Evolutionary conservation across 305 asterid genomes (phyloP).

Genomic region (Stenogyne calaminthoides): DNA sequence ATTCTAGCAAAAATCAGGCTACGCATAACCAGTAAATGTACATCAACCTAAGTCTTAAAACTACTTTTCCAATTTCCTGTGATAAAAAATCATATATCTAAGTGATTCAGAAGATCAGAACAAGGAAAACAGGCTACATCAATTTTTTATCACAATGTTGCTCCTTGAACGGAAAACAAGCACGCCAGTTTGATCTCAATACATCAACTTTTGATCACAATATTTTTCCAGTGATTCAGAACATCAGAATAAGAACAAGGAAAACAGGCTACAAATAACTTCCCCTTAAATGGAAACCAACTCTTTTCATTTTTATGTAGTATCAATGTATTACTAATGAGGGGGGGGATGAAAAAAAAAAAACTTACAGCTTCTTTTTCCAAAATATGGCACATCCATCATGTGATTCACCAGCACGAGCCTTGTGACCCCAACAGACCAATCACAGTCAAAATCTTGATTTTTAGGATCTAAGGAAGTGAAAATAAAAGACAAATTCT

Average conservation of each 20-base stretch:
- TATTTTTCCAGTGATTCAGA: slow-evolving; percentile 11
- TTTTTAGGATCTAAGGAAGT: slow-evolving; percentile 24
- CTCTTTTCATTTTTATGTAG: background rate
- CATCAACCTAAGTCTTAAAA: background rate
- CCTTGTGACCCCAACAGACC: slow-evolving; percentile 43
- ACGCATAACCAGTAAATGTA: slow-evolving; percentile 11
- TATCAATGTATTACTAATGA: background rate
- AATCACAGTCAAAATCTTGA: slow-evolving; percentile 30
- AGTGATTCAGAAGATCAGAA: background rate
- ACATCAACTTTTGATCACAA: background rate
- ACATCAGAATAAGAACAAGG: slow-evolving; percentile 1
- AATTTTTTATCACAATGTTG: slow-evolving; percentile 1
- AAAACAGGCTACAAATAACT: slow-evolving; percentile 14
- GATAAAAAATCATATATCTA: slow-evolving; percentile 15
- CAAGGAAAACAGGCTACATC: slow-evolving; percentile 7
- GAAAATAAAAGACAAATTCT: slow-evolving; percentile 20
- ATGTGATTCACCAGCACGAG: slow-evolving; percentile 71
- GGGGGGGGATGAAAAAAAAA: slow-evolving; percentile 23
- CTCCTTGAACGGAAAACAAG: slow-evolving; percentile 4
- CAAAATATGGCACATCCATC: slow-evolving; percentile 94
- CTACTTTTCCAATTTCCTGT: background rate
- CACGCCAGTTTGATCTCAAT: no score
- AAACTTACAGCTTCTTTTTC: slow-evolving; percentile 65
- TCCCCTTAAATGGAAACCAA: slow-evolving; percentile 11
- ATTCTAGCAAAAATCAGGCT: slow-evolving; percentile 23